phyloP scores from a whole-genome alignment of 73 alveolate genomes.

The Tetrahymena elliotti region DNA sequence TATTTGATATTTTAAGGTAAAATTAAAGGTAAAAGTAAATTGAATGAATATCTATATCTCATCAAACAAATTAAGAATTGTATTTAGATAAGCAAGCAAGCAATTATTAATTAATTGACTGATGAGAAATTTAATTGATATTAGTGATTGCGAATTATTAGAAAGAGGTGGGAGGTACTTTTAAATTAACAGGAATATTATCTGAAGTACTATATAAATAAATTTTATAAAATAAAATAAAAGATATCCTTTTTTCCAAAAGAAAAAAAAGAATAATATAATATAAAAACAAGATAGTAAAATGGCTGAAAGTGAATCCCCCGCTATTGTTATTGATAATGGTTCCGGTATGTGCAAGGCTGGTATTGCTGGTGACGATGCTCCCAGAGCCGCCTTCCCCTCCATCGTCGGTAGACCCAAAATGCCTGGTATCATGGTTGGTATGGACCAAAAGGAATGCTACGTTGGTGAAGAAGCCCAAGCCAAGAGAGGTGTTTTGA shows the following conservation, averaged over 20 bases:
- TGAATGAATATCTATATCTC: not conserved
- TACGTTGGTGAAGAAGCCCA: conserved; percentile 98
- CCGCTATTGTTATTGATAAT: conserved; percentile 43
- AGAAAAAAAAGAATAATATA: not conserved
- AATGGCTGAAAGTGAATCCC: conserved; percentile 2
- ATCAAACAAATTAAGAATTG: not conserved
- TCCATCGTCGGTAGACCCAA: conserved; percentile 97
- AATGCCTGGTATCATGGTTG: conserved; percentile 94
- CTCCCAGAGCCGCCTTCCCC: conserved; percentile 96
- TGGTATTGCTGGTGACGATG: conserved; percentile 96
- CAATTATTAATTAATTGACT: not conserved
- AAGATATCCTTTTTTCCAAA: not conserved
- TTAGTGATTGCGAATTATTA: not conserved
- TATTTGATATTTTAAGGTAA: not conserved
- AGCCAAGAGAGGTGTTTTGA: conserved; percentile 87
- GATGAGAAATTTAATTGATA: not conserved
- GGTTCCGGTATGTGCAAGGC: conserved; percentile 87
- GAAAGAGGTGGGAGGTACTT: not conserved
- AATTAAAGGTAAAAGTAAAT: not conserved
- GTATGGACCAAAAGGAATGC: conserved; percentile 93
- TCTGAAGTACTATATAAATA: not conserved
- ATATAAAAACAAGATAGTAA: not conserved
- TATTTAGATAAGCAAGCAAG: not conserved
- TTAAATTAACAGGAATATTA: not conserved
- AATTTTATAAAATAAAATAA: not conserved